phyloP scores from a whole-genome alignment of 192 early-diverging fungal genomes.

The Obelidium mucronatum region DNA sequence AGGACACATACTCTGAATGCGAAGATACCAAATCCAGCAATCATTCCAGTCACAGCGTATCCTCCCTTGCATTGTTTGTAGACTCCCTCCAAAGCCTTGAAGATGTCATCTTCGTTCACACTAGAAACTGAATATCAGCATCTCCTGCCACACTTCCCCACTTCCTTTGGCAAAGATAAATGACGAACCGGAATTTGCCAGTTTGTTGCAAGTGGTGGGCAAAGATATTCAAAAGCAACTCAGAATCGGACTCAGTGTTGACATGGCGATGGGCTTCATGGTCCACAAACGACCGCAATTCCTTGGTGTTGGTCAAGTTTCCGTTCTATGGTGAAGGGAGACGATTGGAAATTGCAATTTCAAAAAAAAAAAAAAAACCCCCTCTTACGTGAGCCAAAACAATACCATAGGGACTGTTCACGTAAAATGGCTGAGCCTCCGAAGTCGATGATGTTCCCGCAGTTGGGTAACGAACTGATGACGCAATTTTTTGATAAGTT shows the following conservation, averaged over 20 bases:
- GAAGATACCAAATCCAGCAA: conserved; percentile 97
- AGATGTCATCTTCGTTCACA: conserved; percentile 99
- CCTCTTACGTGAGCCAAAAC: conserved; percentile 88
- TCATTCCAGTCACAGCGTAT: conserved; percentile 95
- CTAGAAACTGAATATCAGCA: conserved; percentile 45
- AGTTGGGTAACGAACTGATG: conserved; percentile 95
- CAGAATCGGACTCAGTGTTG: conserved; percentile 99
- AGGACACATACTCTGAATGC: conserved; percentile 64
- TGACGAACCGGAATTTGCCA: conserved; percentile 83
- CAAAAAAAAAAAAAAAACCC: conserved; percentile 28
- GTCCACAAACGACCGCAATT: conserved; percentile 90
- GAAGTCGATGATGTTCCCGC: conserved; percentile 95
- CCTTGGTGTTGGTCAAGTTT: conserved; percentile 93
- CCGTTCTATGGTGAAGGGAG: conserved; percentile 81
- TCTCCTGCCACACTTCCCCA: not conserved
- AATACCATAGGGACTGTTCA: conserved; percentile 99
- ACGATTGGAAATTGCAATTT: too few species aligned
- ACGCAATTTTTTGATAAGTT: too few species aligned
- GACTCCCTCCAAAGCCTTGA: conserved; percentile 85
- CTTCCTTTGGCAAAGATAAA: not conserved
- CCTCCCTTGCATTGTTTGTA: conserved; percentile 87
- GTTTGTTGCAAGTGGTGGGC: conserved; percentile 97
- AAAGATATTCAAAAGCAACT: conserved; percentile 96
- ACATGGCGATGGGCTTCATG: conserved; percentile 97
- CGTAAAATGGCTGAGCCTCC: conserved; percentile 99